These are phyloP conservation scores for Morella rubra DNA, from an alignment of 306 rosid genomes.

Conservation along the genomic window DNA sequence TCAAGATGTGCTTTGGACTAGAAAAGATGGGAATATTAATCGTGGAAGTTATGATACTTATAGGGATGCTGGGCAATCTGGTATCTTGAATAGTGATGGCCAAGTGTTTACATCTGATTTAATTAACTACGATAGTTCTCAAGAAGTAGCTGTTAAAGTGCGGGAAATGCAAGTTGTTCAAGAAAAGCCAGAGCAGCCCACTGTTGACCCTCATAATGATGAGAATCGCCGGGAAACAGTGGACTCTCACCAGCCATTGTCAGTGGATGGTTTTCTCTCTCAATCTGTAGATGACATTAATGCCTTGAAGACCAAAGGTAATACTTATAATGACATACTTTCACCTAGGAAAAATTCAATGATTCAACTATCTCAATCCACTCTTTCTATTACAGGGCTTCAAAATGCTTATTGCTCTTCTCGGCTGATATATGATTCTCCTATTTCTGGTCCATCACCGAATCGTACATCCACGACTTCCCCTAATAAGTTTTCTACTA, in stretches of 20 bases:
- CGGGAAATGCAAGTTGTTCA: slow-evolving; percentile 28
- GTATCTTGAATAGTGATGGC: slow-evolving; percentile 23
- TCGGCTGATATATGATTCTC: slow-evolving; percentile 38
- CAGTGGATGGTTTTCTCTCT: slow-evolving; percentile 37
- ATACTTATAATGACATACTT: slow-evolving; percentile 33
- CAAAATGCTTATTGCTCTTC: slow-evolving; percentile 37
- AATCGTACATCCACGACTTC: slow-evolving; percentile 39
- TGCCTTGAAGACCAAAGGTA: slow-evolving; percentile 35
- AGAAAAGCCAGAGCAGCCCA: slow-evolving; percentile 31
- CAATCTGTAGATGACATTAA: slow-evolving; percentile 33
- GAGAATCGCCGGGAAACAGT: slow-evolving; percentile 31
- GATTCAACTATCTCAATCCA: slow-evolving; percentile 37
- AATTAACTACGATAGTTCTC: slow-evolving; percentile 36
- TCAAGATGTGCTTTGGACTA: slow-evolving; percentile 26
- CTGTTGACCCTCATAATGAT: slow-evolving; percentile 27
- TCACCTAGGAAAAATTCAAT: slow-evolving; percentile 31
- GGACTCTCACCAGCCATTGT: slow-evolving; percentile 36
- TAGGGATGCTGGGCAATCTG: slow-evolving; percentile 28
- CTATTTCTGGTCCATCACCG: slow-evolving; percentile 33
- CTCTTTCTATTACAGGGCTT: slow-evolving; percentile 36
- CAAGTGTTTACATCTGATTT: slow-evolving; percentile 33
- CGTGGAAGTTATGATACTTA: slow-evolving; percentile 40
- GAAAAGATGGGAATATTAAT: slow-evolving; percentile 36
- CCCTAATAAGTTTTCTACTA: slow-evolving; percentile 40
- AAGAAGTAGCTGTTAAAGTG: slow-evolving; percentile 36